phyloP scores from a whole-genome alignment of 2,329 filamentous ascomycete species.

The Botrytis fragariae region DNA sequence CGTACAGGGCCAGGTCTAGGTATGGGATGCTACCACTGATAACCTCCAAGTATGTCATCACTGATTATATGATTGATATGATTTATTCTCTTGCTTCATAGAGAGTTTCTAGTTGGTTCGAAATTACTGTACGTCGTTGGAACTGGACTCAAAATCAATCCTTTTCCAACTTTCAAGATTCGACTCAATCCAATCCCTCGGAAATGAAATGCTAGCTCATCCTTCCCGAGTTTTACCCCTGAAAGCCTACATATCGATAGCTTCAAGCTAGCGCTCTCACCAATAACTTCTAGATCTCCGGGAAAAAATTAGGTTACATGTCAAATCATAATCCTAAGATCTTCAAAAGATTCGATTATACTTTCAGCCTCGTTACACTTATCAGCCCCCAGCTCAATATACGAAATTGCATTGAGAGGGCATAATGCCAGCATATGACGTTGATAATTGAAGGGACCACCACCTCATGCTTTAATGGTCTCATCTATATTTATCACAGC shows the following conservation, averaged over 20 bases:
- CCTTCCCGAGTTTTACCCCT: slow-evolving; percentile 10
- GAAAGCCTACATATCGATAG: background rate
- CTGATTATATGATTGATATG: background rate
- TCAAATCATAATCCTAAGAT: background rate
- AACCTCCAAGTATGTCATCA: background rate
- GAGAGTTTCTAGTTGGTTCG: background rate
- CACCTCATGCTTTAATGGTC: background rate
- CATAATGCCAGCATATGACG: background rate
- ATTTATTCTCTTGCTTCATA: background rate
- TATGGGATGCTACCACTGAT: background rate
- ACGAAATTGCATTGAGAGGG: background rate
- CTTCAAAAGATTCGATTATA: background rate
- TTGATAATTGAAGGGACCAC: background rate
- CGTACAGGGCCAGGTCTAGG: background rate
- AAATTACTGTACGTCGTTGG: background rate
- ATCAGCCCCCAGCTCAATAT: background rate
- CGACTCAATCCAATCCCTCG: background rate
- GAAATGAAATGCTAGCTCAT: slow-evolving; percentile 5
- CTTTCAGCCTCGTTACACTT: background rate
- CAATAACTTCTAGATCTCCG: background rate
- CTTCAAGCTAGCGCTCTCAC: background rate
- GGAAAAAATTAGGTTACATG: background rate
- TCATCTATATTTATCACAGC: background rate
- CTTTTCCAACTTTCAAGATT: background rate
- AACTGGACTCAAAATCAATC: background rate